Percentiles rank a stretch among this genome's conserved stretches.
Conservation (phyloP, 108 stramenopile species). For the Skeletonema costatum region DNA sequence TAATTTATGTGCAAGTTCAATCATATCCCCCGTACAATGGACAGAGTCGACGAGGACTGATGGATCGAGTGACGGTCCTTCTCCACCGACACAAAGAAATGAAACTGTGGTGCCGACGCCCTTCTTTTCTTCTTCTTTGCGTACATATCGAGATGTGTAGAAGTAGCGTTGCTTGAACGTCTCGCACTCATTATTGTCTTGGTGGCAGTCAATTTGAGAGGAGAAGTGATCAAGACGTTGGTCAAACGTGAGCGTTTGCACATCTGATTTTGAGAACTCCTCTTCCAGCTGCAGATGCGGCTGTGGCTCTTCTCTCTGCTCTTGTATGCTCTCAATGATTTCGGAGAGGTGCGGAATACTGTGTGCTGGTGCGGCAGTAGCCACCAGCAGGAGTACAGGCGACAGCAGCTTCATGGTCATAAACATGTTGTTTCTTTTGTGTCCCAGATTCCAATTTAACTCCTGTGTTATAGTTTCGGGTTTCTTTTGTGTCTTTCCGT, state of each 20-base stretch:
- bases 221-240: constrained; percentile 44
- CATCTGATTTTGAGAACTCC: not conserved
- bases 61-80: constrained; percentile 77
- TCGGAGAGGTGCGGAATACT: not conserved
- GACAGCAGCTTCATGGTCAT: not conserved
- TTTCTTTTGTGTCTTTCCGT: too few relatives aligned
- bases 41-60: constrained; percentile 76
- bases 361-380: not conserved
- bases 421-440: too few relatives aligned
- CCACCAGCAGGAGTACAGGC: not conserved
- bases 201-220: not conserved
- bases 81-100: constrained; percentile 89
- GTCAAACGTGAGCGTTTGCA: not conserved
- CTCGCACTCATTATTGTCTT: constrained; percentile 1
- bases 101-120: constrained; percentile 16
- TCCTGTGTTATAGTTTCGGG: too few relatives aligned
- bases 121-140: not conserved
- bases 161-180: constrained; percentile 79
- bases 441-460: too few relatives aligned
- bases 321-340: not conserved
- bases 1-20: constrained; percentile 63
- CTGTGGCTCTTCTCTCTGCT: not conserved
- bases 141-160: constrained; percentile 60
- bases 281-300: not conserved
- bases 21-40: constrained; percentile 92